Evolutionary conservation across 129 eudicot genomes (phyloP).

Genomic region (Ambrosia trifida): DNA sequence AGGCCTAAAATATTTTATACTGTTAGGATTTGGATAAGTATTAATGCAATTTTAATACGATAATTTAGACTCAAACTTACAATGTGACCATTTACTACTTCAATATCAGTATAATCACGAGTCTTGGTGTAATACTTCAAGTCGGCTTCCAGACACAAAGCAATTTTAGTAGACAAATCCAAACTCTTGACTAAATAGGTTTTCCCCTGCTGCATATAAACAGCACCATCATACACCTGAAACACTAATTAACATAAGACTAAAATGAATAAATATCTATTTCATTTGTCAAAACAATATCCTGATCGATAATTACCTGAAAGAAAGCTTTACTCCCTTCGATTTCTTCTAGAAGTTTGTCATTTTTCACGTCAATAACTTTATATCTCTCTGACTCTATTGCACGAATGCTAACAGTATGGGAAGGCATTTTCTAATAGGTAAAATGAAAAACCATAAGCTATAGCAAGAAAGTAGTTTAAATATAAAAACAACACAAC

Average conservation of each 20-base stretch:
- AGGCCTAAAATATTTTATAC: conserved; percentile 46
- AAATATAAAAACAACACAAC: not conserved
- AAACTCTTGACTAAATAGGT: conserved; percentile 76
- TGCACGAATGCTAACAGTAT: conserved; percentile 69
- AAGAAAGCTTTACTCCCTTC: conserved; percentile 97
- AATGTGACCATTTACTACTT: conserved; percentile 71
- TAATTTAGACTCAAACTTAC: conserved; percentile 49
- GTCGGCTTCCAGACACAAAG: conserved; percentile 80
- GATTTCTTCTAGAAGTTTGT: conserved; percentile 85
- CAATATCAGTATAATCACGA: conserved; percentile 82
- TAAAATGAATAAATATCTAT: not conserved
- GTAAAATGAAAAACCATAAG: conserved; percentile 2
- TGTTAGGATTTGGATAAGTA: not conserved
- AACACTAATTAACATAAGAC: conserved; percentile 20
- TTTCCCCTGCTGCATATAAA: conserved; percentile 92
- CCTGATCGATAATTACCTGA: conserved; percentile 52
- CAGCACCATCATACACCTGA: conserved; percentile 99
- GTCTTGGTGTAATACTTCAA: conserved; percentile 85
- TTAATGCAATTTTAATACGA: not conserved
- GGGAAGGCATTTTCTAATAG: conserved; percentile 70
- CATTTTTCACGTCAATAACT: conserved; percentile 64
- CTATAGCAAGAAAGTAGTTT: conserved; percentile 1
- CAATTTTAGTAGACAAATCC: conserved; percentile 67
- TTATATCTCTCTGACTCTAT: conserved; percentile 76
- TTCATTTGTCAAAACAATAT: not conserved